phyloP scores from a whole-genome alignment of 2,329 filamentous ascomycete species.

The Pseudogymnoascus sp. region DNA sequence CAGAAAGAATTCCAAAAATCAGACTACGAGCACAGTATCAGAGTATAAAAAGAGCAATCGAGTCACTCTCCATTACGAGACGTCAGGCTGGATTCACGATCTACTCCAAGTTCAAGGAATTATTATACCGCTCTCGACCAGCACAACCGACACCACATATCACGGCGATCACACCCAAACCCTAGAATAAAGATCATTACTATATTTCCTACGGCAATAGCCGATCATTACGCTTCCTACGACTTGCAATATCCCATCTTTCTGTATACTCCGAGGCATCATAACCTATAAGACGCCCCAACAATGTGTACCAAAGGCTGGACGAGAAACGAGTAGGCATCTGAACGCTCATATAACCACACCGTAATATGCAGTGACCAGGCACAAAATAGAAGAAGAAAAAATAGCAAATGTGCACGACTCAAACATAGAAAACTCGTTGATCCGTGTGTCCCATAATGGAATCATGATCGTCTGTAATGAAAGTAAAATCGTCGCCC shows the following conservation, averaged over 20 bases:
- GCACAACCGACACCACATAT: not conserved
- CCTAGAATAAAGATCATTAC: not conserved
- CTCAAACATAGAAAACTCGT: slow-evolving; percentile 8
- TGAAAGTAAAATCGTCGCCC: not conserved
- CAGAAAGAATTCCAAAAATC: not conserved
- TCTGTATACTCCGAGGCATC: slow-evolving; percentile 7
- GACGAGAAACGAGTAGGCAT: slow-evolving; percentile 4
- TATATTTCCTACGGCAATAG: slow-evolving; percentile 6
- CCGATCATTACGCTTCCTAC: not conserved
- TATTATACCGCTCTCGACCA: not conserved
- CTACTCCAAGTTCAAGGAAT: not conserved
- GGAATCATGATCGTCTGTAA: not conserved
- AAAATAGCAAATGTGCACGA: not conserved
- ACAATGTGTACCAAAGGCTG: slow-evolving; percentile 5
- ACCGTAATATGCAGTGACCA: slow-evolving; percentile 4
- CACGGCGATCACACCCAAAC: not conserved
- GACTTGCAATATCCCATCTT: not conserved
- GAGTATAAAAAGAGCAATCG: not conserved
- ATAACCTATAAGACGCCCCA: slow-evolving; percentile 6
- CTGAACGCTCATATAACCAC: slow-evolving; percentile 4
- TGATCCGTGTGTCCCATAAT: not conserved
- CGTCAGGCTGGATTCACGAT: not conserved
- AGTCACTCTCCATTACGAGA: not conserved
- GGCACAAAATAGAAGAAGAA: not conserved
- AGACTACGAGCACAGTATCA: not conserved